phyloP scores from a whole-genome alignment of 371 early-diverging fungal species.

The Mortierella sp. region DNA sequence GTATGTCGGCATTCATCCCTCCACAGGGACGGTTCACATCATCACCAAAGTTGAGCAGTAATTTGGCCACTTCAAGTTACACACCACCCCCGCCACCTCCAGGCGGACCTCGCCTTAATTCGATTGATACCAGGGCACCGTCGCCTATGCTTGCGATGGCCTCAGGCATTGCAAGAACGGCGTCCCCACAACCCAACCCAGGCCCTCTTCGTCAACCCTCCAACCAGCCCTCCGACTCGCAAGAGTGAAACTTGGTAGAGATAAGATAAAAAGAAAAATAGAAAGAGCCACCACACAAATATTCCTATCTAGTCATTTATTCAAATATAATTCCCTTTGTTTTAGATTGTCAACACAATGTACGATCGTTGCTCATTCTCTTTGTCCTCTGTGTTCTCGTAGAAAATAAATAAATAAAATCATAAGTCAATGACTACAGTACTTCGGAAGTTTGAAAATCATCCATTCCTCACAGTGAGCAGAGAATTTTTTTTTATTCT shows the following conservation, averaged over 20 bases:
- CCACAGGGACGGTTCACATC: constrained; percentile 40
- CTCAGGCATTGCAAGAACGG: not conserved
- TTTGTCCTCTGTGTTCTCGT: no score
- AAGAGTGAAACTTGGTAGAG: not conserved
- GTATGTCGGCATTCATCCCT: constrained; percentile 32
- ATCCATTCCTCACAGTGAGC: not conserved
- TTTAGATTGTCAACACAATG: not conserved
- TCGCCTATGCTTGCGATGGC: constrained; percentile 42
- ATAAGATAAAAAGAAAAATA: not conserved
- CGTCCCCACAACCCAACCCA: not conserved
- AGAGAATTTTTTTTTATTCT: not conserved
- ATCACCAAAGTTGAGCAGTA: constrained; percentile 50
- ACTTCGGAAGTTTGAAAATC: not conserved
- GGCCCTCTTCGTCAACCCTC: not conserved
- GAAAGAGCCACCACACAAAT: not conserved
- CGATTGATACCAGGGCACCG: constrained; percentile 51
- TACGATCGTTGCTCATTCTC: not conserved
- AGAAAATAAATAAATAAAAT: not conserved
- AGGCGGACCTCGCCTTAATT: constrained; percentile 39
- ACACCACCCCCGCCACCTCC: constrained; percentile 51
- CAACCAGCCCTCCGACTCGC: constrained; percentile 1
- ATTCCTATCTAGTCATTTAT: not conserved
- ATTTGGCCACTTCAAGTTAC: constrained; percentile 32
- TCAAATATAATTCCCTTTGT: not conserved
- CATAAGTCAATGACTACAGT: not conserved